phyloP scores from a whole-genome alignment of 192 early-diverging fungal genomes.

The Mortierella hygrophila region DNA sequence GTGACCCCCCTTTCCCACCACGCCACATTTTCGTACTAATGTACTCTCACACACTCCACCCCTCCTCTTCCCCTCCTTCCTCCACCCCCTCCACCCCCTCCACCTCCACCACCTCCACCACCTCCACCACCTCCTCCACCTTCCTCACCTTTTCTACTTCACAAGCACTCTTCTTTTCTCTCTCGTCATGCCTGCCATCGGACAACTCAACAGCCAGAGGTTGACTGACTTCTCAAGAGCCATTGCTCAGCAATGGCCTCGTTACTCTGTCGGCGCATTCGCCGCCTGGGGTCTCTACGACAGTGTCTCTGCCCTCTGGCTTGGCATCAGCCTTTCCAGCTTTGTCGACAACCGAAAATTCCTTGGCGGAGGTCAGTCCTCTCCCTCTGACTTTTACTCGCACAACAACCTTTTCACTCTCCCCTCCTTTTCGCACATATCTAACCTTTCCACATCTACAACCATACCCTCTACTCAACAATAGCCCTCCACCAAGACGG shows the following conservation, averaged over 20 bases:
- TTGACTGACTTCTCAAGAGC: not conserved
- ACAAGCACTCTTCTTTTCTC: not conserved
- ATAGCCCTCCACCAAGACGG: not conserved
- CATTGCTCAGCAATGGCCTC: constrained; percentile 22
- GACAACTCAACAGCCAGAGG: not conserved
- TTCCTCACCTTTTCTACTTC: not conserved
- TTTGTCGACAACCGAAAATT: not conserved
- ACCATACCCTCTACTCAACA: too few species aligned
- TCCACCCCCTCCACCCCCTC: not conserved
- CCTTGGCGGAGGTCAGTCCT: not conserved
- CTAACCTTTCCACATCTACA: too few species aligned
- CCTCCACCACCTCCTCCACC: not conserved
- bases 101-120: not conserved
- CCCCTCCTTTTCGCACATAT: too few species aligned
- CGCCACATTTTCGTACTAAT: too few species aligned
- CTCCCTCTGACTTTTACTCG: not conserved
- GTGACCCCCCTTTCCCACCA: not conserved
- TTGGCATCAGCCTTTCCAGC: constrained; percentile 3
- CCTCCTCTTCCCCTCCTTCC: not conserved
- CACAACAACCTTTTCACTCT: not conserved
- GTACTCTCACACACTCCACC: too few species aligned
- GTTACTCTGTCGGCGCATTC: constrained; percentile 1
- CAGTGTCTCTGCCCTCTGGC: constrained; percentile 6
- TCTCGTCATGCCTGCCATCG: not conserved
- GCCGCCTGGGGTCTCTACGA: constrained; percentile 9